Conservation (phyloP, 257 asterid species). For the Salvia hispanica region DNA sequence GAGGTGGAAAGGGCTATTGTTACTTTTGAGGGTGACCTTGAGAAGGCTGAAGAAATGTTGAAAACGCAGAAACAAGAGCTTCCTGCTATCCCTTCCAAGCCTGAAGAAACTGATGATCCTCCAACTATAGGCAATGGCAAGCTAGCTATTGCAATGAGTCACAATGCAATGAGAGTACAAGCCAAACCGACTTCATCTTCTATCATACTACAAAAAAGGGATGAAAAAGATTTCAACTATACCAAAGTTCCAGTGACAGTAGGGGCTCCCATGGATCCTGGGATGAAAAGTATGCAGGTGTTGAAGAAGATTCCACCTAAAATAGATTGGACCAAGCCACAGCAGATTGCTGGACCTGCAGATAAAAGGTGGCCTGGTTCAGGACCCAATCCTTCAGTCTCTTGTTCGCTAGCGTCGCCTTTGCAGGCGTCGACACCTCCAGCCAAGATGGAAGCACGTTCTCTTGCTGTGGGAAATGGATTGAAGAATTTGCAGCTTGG, state of each 20-base stretch:
- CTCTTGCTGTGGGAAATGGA: slow-evolving; percentile 45
- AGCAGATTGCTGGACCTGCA: slow-evolving; percentile 47
- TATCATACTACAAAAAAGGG: slow-evolving; percentile 52
- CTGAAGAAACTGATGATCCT: slow-evolving; percentile 68
- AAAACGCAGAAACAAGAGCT: slow-evolving; percentile 74
- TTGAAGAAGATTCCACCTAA: slow-evolving; percentile 61
- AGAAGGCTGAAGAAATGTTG: slow-evolving; percentile 77
- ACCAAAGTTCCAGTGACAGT: slow-evolving; percentile 50
- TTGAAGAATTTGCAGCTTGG: slow-evolving; percentile 63
- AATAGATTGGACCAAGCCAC: slow-evolving; percentile 68
- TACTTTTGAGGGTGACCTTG: slow-evolving; percentile 85
- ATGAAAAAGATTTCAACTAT: slow-evolving; percentile 74
- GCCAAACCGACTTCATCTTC: slow-evolving; percentile 46
- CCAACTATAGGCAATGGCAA: slow-evolving; percentile 47
- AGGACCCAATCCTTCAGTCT: slow-evolving; percentile 43
- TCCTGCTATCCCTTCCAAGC: slow-evolving; percentile 50
- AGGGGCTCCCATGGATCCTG: slow-evolving; percentile 60
- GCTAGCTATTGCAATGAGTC: slow-evolving; percentile 40
- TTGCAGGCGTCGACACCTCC: slow-evolving; percentile 46
- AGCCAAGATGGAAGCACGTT: slow-evolving; percentile 43
- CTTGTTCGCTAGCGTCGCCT: slow-evolving; percentile 44
- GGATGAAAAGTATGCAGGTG: slow-evolving; percentile 50
- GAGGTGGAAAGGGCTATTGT: slow-evolving; percentile 91
- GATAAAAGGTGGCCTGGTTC: slow-evolving; percentile 66
- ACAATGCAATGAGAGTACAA: slow-evolving; percentile 44